Percentiles rank a stretch among this genome's conserved stretches.
Conservation (phyloP, 768 basidiomycete species). For the Boletus speciosus region DNA sequence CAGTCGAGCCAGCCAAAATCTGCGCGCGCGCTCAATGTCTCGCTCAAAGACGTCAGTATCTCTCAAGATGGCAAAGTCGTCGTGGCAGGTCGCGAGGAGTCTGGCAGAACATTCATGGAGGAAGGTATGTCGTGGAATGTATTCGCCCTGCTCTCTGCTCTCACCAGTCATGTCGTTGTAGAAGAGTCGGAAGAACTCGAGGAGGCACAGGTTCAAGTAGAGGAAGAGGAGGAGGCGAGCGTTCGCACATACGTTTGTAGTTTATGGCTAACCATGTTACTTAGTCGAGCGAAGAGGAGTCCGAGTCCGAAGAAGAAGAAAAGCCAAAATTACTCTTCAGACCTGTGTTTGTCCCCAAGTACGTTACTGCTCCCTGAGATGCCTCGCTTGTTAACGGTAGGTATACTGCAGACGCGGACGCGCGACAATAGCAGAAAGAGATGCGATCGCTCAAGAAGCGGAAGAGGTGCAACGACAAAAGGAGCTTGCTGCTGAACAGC, state of each 20-base stretch:
- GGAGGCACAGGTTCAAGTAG: slow-evolving; percentile 41
- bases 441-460: slow-evolving; percentile 62
- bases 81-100: slow-evolving; percentile 75
- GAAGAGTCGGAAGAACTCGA: slow-evolving; percentile 39
- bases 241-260: neutral
- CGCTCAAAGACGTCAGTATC: slow-evolving; percentile 77
- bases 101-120: slow-evolving; percentile 67
- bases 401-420: slow-evolving; percentile 59
- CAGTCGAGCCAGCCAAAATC: slow-evolving; percentile 33
- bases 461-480: slow-evolving; percentile 71
- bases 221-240: slow-evolving; percentile 40
- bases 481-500: slow-evolving; percentile 74
- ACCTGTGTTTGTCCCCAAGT: slow-evolving; percentile 96
- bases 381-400: neutral
- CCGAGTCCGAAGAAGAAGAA: slow-evolving; percentile 72
- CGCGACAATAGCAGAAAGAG: slow-evolving; percentile 66
- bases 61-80: slow-evolving; percentile 78
- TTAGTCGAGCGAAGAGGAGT: slow-evolving; percentile 87
- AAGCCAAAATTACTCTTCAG: slow-evolving; percentile 74
- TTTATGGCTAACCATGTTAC: slow-evolving; percentile 14
- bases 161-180: slow-evolving; percentile 6
- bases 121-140: slow-evolving; percentile 36
- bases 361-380: slow-evolving; percentile 26
- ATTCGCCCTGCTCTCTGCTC: slow-evolving; percentile 5
- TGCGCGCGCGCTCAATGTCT: slow-evolving; percentile 62